Conservation (phyloP, 495 filamentous ascomycete genomes). For the Podospora sp. region DNA sequence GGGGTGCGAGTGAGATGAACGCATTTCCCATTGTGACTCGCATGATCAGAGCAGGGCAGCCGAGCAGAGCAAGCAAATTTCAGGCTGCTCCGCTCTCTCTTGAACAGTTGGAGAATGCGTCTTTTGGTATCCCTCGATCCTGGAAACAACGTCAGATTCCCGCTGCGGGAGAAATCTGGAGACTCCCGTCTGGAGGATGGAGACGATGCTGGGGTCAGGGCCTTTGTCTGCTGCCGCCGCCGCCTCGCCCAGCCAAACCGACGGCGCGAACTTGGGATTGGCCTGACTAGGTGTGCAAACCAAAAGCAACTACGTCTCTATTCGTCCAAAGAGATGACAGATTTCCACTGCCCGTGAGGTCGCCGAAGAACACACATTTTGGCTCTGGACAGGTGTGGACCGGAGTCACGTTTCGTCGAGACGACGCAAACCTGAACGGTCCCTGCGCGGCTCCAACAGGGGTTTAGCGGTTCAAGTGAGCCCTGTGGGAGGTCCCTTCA, state of each 20-base stretch:
- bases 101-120: not conserved
- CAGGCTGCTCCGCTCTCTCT: not conserved
- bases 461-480: not conserved
- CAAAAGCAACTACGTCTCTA: not conserved
- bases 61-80: not conserved
- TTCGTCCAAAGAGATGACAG: not conserved
- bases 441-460: not conserved
- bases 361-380: not conserved
- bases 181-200: not conserved
- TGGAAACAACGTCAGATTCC: not conserved
- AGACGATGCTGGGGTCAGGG: not conserved
- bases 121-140: not conserved
- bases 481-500: conserved; percentile 6
- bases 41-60: not conserved
- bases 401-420: not conserved
- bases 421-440: not conserved
- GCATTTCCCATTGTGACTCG: conserved; percentile 11
- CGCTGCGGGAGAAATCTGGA: not conserved
- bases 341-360: not conserved
- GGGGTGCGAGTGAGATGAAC: conserved; percentile 9
- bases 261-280: not conserved
- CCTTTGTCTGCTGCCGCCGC: not conserved
- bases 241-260: not conserved
- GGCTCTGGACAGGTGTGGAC: too few relatives aligned
- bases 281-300: not conserved